Evolutionary conservation across 176 grass and related monocot genomes (phyloP).

Genomic region (Aechmea fasciata): DNA sequence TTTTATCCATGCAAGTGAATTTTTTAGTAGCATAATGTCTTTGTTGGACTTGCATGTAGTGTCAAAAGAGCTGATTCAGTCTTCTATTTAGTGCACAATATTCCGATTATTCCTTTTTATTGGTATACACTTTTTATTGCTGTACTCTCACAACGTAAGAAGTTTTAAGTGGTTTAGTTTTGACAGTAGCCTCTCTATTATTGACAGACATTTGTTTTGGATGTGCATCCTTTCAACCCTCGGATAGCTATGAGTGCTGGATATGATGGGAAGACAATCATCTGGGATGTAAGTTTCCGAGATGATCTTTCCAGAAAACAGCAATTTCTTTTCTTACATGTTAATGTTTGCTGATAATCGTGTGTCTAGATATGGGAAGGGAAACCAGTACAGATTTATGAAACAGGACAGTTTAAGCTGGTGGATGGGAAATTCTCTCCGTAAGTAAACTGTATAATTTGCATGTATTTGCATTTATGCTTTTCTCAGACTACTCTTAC

Average conservation of each 20-base stretch:
- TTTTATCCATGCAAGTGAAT: too few species aligned
- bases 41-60: too few species aligned
- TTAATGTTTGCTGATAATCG: slow-evolving; percentile 19
- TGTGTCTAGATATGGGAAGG: slow-evolving; percentile 95
- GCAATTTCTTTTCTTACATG: slow-evolving; percentile 18
- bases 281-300: slow-evolving; percentile 91
- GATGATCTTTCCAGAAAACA: slow-evolving; percentile 12
- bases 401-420: slow-evolving; percentile 87
- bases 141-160: not conserved
- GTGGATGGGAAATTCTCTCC: slow-evolving; percentile 99
- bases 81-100: too few species aligned
- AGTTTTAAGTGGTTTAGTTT: not conserved
- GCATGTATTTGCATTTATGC: slow-evolving; percentile 5
- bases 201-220: slow-evolving; percentile 95
- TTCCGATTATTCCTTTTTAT: not conserved
- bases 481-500: slow-evolving; percentile 13
- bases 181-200: slow-evolving; percentile 15
- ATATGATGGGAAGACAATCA: slow-evolving; percentile 95
- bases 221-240: slow-evolving; percentile 99
- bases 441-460: slow-evolving; percentile 53
- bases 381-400: slow-evolving; percentile 85
- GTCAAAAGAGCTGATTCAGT: too few species aligned
- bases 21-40: too few species aligned
- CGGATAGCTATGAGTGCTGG: slow-evolving; percentile 99
- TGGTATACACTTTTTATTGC: not conserved